Evolutionary conservation across 805 yeast species (phyloP).

Genomic region (Kluyveromyces wickerhamii): DNA sequence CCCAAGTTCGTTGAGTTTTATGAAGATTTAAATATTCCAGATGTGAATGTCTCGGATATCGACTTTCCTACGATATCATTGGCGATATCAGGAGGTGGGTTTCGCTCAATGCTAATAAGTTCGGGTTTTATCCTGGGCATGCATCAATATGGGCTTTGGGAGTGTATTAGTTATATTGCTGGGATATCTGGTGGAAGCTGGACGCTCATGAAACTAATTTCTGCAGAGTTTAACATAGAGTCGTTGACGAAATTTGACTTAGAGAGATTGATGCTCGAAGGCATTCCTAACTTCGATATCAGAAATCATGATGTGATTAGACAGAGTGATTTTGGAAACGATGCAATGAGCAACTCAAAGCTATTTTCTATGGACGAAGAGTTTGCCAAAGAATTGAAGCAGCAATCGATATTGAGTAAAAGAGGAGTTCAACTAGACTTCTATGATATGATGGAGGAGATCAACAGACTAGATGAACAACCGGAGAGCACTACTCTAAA

Average conservation of each 20-base stretch:
- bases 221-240: slow-evolving; percentile 34
- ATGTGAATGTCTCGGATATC: slow-evolving; percentile 22
- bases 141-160: slow-evolving; percentile 38
- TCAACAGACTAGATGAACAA: slow-evolving; percentile 5
- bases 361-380: slow-evolving; percentile 1
- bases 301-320: slow-evolving; percentile 18
- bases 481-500: neutral
- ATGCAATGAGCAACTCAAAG: neutral
- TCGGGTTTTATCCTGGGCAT: slow-evolving; percentile 26
- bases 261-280: slow-evolving; percentile 43
- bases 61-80: slow-evolving; percentile 21
- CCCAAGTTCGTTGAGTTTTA: slow-evolving; percentile 27
- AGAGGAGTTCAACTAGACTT: neutral
- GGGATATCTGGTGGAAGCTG: slow-evolving; percentile 73
- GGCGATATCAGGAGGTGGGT: slow-evolving; percentile 33
- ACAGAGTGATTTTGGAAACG: slow-evolving; percentile 1
- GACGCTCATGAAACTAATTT: slow-evolving; percentile 45
- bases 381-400: slow-evolving; percentile 1
- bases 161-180: slow-evolving; percentile 46
- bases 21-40: slow-evolving; percentile 28
- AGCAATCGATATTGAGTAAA: neutral
- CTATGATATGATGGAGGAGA: neutral
- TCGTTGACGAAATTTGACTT: slow-evolving; percentile 35
- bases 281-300: slow-evolving; percentile 47
- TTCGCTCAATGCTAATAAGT: slow-evolving; percentile 30